Evolutionary conservation across 2,329 filamentous ascomycete species (phyloP), one percentile per base, ranked within the genome.

Genomic region (Trichoderma lentiforme): DNA sequence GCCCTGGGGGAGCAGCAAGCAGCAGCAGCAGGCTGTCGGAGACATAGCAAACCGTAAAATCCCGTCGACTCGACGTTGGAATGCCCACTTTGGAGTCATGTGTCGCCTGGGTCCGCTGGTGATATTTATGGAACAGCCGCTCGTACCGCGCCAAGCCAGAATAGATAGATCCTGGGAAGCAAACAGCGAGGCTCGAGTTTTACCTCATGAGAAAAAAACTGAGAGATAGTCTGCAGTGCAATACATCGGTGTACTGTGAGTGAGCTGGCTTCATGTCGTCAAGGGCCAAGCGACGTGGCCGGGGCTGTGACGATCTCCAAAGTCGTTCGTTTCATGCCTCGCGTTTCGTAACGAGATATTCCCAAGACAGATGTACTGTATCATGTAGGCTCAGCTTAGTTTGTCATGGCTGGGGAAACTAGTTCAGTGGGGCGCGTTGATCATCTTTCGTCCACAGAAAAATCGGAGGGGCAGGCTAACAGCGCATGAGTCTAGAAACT

Each of bases 121-220:
- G 60, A 71, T 74, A 79, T 79, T 79, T 80, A 77, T 79, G 77
- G 77, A 77, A 79, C 75, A 80, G 76, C 78, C 79, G 79, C 79
- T 77, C 74, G 78, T 79, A 78, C 77, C 79, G 79, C 78, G 75
- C 63, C 70, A 71, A 66, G 70, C 18, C 39, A 43, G 39, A 43
- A n/a, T n/a, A n/a, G 34, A 34, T 7, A 64, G 53, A 36, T 70
- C 58, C 60, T 21, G 12, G 60, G n/a, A 34, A 43, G n/a, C 53
- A 51, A 69, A 51, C 36, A 62, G 9, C 14, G 56, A 32, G n/a
- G 15, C 39, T 21, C 26, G 36, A 34, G 12, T 34, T 24, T 28
- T 47, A 6, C 36, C 39, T 70, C 21, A 7, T n/a, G 2, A 21
- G 12, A 21, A 56, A 36, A 21, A 26, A 28, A 2, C 7, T 4